Base-by-base conservation (phyloP, 164 flowering plant genomes). In the Umbellularia californica region DNA sequence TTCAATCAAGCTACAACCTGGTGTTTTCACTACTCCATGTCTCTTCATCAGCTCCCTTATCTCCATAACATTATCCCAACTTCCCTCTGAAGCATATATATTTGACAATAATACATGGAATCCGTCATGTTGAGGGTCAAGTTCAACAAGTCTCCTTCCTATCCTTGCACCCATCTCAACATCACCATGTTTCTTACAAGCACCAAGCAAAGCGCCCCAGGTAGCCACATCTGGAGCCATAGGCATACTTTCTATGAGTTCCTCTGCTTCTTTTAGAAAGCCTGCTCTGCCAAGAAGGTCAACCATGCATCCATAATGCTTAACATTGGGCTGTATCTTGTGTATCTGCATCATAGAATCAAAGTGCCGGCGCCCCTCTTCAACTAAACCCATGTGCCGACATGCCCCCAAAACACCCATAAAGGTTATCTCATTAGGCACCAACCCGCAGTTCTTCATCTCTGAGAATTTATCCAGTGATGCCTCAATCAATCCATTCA, bases 241-340 rank as follows among this genome's bases (percentile, higher is more conserved):
- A 69, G 87, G 85, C 88, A 84, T 86, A 71, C 62, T 80, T 41
- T 68, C 75, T 20, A 84, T 80, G 58, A 86, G 77, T 50, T 82
- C 77, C 74, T 79, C 79, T 30, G 88, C 87, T 74, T 86, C 88
- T 72, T 75, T 74, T 14, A 84, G 85, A 30, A 81, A 75, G 68
- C 87, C 88, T 23, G 80, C 82, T 3, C 87, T 83, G 1, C 82
- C 87, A 64, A 86, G 83, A 73, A 84, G 85, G 74, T 86, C 88
- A 51, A 86, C 88, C 84, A 86, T 84, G 82, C 88, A 86, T 13
- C 88, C 87, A 25, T 86, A 86, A 41, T 86, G 88, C 73, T 83
- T 83, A n/a, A 84, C 76, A 70, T 80, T 83, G 11, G 87, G 88
- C 70, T 74, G 75, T 67, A 86, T 77, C 23, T 80, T 73, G 76